Base-by-base conservation (phyloP, 2,329 filamentous ascomycete genomes). In the Coccinonectria pachysandricola region DNA sequence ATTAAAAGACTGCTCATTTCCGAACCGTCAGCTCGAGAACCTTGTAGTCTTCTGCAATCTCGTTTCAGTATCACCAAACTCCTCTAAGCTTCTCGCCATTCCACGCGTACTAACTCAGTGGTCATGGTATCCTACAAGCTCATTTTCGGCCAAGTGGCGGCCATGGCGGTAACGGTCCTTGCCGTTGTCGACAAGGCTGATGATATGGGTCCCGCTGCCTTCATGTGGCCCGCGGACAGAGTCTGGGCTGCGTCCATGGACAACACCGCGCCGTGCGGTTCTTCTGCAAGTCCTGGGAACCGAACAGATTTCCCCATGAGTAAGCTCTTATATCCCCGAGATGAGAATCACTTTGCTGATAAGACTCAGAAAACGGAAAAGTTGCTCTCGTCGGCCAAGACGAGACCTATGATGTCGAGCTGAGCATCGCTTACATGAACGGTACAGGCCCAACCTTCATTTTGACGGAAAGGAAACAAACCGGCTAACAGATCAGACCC, bases 181-280 rank as follows among this genome's bases (percentile, higher is more conserved):
- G 38, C 27, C 19, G 35, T 27, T 12, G 16, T 24, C 2, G 37
- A 40, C 7, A 27, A 15, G 12, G 32, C 41, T 15, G 37, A 46
- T n/a, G 45, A 52, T 17, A 60, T 60, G 53, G 71, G 70, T 8
- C 69, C 70, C 6, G 68, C 69, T 12, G 68, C 65, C 7, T 73
- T 77, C 44, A 54, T 75, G 49, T 77, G 71, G 71, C 72, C 71
- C 4, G 44, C 57, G 9, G 70, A 75, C 47, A 58, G 71, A 26
- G 52, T 56, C 20, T 78, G 71, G 70, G 56, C 56, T 25, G 65
- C 61, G 15, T 56, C 57, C 8, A 50, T 60, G 19, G 71, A 76
- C 42, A 75, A 75, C 40, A 65, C 47, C 5, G 56, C 62, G 6
- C 72, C 72, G 0, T 77, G 73, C 40, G 71, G 72, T 27, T 71